Evolutionary conservation across 345 rosid species (phyloP).

Genomic region (Salix exigua): DNA sequence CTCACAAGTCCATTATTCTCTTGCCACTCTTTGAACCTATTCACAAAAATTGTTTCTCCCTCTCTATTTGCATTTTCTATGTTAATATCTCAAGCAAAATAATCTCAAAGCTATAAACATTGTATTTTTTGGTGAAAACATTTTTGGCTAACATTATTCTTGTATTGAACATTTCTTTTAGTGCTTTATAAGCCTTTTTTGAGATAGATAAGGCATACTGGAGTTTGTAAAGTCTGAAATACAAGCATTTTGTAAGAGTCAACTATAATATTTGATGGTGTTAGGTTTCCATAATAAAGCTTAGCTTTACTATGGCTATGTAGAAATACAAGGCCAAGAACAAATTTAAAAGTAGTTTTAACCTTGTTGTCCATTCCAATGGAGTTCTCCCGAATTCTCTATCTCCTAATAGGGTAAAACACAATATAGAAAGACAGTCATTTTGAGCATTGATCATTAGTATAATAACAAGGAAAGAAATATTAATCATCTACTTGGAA

Average conservation of each 20-base stretch:
- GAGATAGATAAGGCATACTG: slow-evolving; percentile 17
- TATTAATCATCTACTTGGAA: too few species aligned
- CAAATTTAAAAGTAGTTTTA: slow-evolving; percentile 37
- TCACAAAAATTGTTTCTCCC: slow-evolving; percentile 35
- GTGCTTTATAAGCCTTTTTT: slow-evolving; percentile 25
- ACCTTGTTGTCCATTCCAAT: slow-evolving; percentile 34
- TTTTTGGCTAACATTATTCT: not conserved
- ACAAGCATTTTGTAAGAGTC: slow-evolving; percentile 27
- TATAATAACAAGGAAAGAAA: not conserved
- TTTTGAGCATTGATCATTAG: not conserved
- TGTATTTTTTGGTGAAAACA: slow-evolving; percentile 31
- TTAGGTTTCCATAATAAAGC: slow-evolving; percentile 39
- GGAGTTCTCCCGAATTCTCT: slow-evolving; percentile 47
- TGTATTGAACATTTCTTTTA: slow-evolving; percentile 26
- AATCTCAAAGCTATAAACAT: slow-evolving; percentile 44
- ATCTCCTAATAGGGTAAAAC: slow-evolving; percentile 16
- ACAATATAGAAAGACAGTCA: not conserved
- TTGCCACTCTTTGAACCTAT: slow-evolving; percentile 33
- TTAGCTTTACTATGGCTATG: slow-evolving; percentile 28
- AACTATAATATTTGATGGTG: slow-evolving; percentile 36
- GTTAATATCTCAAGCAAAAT: slow-evolving; percentile 38
- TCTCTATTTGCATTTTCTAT: slow-evolving; percentile 35
- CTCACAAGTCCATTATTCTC: slow-evolving; percentile 30
- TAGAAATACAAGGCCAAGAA: slow-evolving; percentile 39
- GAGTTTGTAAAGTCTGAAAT: slow-evolving; percentile 37